A percentile compares a stretch with the other conserved stretches of the same genome.
Evolutionary conservation across 2,329 filamentous ascomycete genomes (phyloP).

Genomic region (Pseudogymnoascus sp.): DNA sequence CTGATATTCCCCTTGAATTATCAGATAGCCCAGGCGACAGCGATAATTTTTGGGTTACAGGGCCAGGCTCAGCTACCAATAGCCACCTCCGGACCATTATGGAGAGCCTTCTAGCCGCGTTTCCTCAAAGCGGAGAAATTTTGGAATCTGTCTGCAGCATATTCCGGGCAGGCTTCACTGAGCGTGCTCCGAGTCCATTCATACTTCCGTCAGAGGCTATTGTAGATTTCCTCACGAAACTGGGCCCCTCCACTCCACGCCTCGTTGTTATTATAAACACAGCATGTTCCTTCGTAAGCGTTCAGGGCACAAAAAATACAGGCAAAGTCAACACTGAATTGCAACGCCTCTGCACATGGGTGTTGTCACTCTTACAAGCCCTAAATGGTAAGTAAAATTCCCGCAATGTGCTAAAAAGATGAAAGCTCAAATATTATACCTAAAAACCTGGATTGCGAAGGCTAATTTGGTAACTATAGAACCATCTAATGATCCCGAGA

Average conservation of each 20-base stretch:
- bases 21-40: constrained; percentile 35
- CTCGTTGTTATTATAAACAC: constrained; percentile 63
- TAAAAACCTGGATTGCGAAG: not conserved
- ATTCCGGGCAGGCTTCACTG: constrained; percentile 66
- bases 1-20: constrained; percentile 59
- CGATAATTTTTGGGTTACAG: constrained; percentile 40
- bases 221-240: constrained; percentile 56
- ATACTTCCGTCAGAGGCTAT: constrained; percentile 61
- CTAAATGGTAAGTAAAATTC: constrained; percentile 43
- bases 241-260: constrained; percentile 52
- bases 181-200: constrained; percentile 66
- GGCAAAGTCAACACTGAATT: constrained; percentile 41
- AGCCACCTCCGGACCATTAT: constrained; percentile 43
- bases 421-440: not conserved
- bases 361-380: constrained; percentile 51
- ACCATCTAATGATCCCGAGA: constrained; percentile 58
- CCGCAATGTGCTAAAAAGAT: not conserved
- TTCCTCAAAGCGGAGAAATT: constrained; percentile 56
- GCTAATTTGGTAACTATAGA: constrained; percentile 27
- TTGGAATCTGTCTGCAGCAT: constrained; percentile 64
- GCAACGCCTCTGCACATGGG: constrained; percentile 49
- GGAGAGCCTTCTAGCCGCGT: constrained; percentile 40
- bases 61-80: constrained; percentile 41
- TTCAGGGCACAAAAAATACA: constrained; percentile 39
- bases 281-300: constrained; percentile 61